These are phyloP conservation scores for Zygosaccharomyces pseudobailii DNA, from an alignment of 1,139 yeast species.

Conservation along the genomic window DNA sequence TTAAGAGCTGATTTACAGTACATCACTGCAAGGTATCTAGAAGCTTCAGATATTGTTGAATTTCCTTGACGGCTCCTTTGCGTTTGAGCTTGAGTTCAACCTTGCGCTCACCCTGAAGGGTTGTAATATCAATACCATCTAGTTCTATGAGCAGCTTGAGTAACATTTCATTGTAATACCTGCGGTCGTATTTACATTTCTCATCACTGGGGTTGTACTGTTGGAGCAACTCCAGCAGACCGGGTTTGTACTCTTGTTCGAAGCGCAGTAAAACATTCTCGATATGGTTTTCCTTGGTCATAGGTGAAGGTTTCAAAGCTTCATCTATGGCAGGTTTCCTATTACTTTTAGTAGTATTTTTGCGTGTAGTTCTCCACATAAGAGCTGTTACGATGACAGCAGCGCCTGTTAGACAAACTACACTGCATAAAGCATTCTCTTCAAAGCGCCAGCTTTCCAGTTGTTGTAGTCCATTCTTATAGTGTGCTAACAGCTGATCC, in stretches of 20 bases:
- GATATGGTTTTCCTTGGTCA: conserved; percentile 26
- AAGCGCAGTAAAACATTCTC: conserved; percentile 26
- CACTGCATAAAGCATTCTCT: conserved; percentile 2
- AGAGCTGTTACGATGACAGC: conserved; percentile 12
- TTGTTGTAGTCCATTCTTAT: neutral
- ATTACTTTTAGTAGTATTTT: conserved; percentile 1
- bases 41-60: conserved; percentile 56
- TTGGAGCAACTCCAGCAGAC: conserved; percentile 20
- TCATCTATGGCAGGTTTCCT: conserved; percentile 8
- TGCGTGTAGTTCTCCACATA: conserved; percentile 11
- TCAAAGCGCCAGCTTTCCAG: neutral
- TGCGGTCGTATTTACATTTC: conserved; percentile 45
- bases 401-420: conserved; percentile 14
- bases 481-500: neutral
- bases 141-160: conserved; percentile 60
- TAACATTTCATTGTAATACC: conserved; percentile 61
- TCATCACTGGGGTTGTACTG: conserved; percentile 29
- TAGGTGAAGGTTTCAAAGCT: conserved; percentile 14
- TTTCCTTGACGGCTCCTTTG: conserved; percentile 52
- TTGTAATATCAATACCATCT: conserved; percentile 55
- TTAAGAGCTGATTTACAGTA: neutral
- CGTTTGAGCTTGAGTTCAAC: conserved; percentile 52
- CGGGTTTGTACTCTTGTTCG: conserved; percentile 26
- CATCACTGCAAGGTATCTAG: conserved; percentile 44
- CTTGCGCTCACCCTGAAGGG: conserved; percentile 37